Conservation (phyloP, 116 monocot genomes). For the Thalassia testudinum region DNA sequence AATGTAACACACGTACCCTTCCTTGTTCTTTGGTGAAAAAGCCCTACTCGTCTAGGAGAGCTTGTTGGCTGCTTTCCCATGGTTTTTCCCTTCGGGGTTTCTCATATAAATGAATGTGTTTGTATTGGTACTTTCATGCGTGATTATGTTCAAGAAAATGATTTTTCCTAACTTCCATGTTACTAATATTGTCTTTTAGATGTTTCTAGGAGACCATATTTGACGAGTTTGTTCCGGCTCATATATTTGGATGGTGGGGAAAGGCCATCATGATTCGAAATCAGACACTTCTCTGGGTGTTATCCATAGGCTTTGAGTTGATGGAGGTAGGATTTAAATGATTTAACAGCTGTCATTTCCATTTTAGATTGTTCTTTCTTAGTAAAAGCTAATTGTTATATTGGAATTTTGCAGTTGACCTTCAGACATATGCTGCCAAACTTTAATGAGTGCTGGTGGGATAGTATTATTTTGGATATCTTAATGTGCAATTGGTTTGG, state of each 20-base stretch:
- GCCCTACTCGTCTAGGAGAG: too few species aligned
- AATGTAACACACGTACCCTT: too few species aligned
- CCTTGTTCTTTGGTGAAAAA: too few species aligned
- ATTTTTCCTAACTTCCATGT: too few species aligned
- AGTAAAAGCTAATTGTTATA: too few species aligned
- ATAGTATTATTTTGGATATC: constrained; percentile 88
- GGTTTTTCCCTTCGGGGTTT: too few species aligned
- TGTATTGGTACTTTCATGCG: too few species aligned
- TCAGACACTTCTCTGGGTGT: constrained; percentile 88
- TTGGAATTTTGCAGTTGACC: constrained; percentile 52
- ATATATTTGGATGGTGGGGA: constrained; percentile 99
- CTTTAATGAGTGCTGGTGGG: constrained; percentile 99
- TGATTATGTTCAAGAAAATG: too few species aligned
- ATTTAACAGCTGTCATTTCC: too few species aligned
- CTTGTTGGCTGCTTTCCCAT: too few species aligned
- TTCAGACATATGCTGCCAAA: constrained; percentile 99
- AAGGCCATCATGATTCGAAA: constrained; percentile 99
- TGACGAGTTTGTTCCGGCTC: constrained; percentile 97
- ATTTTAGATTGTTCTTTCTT: too few species aligned
- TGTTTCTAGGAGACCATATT: constrained; percentile 78
- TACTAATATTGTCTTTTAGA: constrained; percentile 17
- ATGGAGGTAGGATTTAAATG: constrained; percentile 80
- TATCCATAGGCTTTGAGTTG: constrained; percentile 89
- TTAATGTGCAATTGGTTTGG: constrained; percentile 97
- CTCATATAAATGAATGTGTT: too few species aligned